Evolutionary conservation across 306 rosid genomes (phyloP).

Genomic region (Malus asiatica): DNA sequence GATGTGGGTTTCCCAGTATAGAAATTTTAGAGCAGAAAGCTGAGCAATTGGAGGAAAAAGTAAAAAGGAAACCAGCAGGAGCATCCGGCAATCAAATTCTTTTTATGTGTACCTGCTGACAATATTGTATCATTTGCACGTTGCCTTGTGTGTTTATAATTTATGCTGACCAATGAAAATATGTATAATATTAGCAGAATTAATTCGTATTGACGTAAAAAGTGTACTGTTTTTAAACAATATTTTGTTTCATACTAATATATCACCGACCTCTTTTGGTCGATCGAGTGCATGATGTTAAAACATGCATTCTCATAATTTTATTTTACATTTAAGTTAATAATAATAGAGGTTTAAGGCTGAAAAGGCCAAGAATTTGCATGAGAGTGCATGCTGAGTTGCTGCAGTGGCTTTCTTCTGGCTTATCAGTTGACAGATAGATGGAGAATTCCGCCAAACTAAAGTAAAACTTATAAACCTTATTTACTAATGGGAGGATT

Average conservation of each 20-base stretch:
- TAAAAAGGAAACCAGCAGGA: background rate
- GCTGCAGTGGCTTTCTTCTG: background rate
- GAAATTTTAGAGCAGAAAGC: background rate
- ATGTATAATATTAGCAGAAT: background rate
- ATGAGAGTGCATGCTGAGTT: background rate
- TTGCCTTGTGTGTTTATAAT: background rate
- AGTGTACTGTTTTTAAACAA: background rate
- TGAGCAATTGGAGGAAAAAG: conserved; percentile 2
- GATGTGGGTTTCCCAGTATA: conserved; percentile 14
- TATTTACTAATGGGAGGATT: background rate
- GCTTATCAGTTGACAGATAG: background rate
- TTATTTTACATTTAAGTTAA: background rate
- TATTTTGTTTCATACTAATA: background rate
- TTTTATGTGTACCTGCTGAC: background rate
- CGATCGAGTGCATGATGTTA: background rate
- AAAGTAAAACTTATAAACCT: too few relatives aligned
- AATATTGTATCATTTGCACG: background rate
- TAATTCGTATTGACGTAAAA: background rate
- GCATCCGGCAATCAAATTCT: background rate
- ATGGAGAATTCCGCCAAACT: too few relatives aligned
- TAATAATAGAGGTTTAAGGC: background rate
- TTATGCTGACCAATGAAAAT: background rate
- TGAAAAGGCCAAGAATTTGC: background rate
- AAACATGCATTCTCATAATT: background rate
- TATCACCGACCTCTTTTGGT: background rate